A percentile compares a stretch with the other conserved stretches of the same genome.
Conservation (phyloP, 352 stramenopile species). For the Phytophthora pinifolia region DNA sequence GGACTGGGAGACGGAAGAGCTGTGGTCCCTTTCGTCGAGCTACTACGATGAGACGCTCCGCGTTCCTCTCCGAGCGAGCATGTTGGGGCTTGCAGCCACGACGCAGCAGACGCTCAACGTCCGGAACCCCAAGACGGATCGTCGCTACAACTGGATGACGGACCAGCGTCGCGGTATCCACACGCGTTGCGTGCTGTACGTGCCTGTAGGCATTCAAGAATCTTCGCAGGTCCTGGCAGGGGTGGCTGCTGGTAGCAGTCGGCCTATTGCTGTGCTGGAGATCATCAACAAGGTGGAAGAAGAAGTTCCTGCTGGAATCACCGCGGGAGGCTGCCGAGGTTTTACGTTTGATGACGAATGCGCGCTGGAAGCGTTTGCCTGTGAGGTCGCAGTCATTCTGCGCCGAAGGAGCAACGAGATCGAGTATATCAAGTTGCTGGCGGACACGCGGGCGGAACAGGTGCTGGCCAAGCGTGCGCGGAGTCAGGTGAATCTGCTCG, state of each 20-base stretch:
- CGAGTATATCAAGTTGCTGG: conserved; percentile 88
- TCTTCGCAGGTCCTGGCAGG: conserved; percentile 23
- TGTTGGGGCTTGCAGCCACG: conserved; percentile 59
- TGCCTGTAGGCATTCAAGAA: conserved; percentile 79
- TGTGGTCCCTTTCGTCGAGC: conserved; percentile 80
- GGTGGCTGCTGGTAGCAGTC: conserved; percentile 36
- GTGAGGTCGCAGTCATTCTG: conserved; percentile 85
- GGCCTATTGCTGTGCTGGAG: conserved; percentile 84
- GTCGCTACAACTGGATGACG: conserved; percentile 52
- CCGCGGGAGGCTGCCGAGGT: conserved; percentile 16
- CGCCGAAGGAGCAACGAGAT: conserved; percentile 84
- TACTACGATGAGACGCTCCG: conserved; percentile 72
- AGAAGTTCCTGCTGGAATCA: conserved; percentile 23
- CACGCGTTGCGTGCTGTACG: conserved; percentile 80
- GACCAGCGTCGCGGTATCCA: conserved; percentile 62
- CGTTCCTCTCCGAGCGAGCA: conserved; percentile 56
- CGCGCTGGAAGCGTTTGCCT: conserved; percentile 84
- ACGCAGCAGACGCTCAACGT: conserved; percentile 76
- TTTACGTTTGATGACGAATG: conserved; percentile 88
- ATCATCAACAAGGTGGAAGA: conserved; percentile 86
- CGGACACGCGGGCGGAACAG: conserved; percentile 74
- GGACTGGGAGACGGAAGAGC: conserved; percentile 80
- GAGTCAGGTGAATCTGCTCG: conserved; percentile 75
- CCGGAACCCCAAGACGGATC: conserved; percentile 54
- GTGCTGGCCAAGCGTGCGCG: conserved; percentile 68